Base-by-base conservation (phyloP, 257 asterid genomes). In the Knoxia roxburghii region DNA sequence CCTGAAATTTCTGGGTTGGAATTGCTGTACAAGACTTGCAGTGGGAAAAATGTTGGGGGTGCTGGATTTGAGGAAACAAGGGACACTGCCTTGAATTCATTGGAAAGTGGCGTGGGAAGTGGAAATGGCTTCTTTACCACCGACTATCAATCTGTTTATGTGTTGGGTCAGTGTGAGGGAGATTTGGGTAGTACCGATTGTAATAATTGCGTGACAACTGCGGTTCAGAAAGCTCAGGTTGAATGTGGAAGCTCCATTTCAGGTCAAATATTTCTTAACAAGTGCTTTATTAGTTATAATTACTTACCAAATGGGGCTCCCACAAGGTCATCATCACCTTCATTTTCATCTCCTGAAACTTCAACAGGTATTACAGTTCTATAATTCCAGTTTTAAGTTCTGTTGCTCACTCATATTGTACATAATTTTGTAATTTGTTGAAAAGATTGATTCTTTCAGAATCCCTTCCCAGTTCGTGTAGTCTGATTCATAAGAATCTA, bases 211-310 rank as follows among this genome's bases (percentile, higher is more conserved):
- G 97, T 90, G 68, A 84, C 87, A 73, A 84, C 2, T 82, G 97
- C 97, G 51, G 95, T 88, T 21, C 96, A 93, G 79, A 93, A 80
- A 69, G 89, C 96, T 77, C 99, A 93, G 74, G 96, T 86, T 72
- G 99, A 93, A 78, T 93, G 99, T 82, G 99, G 99, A 59, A 85
- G 95, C 76, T 86, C 99, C 10, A 43, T 86, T 82, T 76, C 90
- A 75, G 97, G 95, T 43, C 95, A 90, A 76, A 79, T 93, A 14
- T 93, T 83, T 72, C 95, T 93, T 32, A 86, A 85, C 58, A 93
- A 86, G 76, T 93, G 99, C 76, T 93, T 85, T 69, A 83, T 93
- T 57, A 83, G 89, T 69, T 93, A 82, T 48, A 83, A 77, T 65
- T 82, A 76, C 79, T 86, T 81, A 60, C 79, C 89, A 13, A 77